Evolutionary conservation across 805 yeast species (phyloP).

Genomic region (Saturnispora quitensis): DNA sequence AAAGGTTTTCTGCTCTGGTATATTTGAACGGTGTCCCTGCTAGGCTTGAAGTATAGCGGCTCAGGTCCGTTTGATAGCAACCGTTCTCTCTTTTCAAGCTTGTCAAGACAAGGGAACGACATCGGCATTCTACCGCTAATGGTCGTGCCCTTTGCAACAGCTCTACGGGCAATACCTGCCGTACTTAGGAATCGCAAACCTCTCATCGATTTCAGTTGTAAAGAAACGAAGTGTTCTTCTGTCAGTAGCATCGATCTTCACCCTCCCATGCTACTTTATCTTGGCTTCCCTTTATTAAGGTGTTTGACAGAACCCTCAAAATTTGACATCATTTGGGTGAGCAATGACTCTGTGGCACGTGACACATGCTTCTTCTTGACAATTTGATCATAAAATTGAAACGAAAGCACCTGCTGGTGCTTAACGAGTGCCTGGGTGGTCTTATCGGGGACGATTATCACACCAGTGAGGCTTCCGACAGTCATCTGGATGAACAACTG

Average conservation of each 20-base stretch:
- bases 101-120: conserved; percentile 81
- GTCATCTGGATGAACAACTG: neutral
- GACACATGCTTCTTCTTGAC: neutral
- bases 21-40: conserved; percentile 53
- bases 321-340: neutral
- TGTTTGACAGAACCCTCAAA: neutral
- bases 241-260: neutral
- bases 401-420: neutral
- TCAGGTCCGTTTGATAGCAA: conserved; percentile 59
- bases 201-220: neutral
- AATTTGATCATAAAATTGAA: neutral
- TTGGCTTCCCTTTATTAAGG: neutral
- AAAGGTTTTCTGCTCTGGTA: conserved; percentile 50
- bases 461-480: neutral
- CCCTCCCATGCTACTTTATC: neutral
- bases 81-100: conserved; percentile 46
- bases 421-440: neutral
- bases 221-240: neutral
- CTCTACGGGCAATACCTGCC: neutral
- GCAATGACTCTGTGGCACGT: neutral
- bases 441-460: neutral
- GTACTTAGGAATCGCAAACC: neutral
- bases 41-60: conserved; percentile 68
- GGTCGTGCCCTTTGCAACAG: neutral
- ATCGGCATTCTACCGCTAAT: conserved; percentile 34